These are phyloP conservation scores for Suillus subalutaceus DNA, from an alignment of 768 basidiomycete species.

Conservation along the genomic window DNA sequence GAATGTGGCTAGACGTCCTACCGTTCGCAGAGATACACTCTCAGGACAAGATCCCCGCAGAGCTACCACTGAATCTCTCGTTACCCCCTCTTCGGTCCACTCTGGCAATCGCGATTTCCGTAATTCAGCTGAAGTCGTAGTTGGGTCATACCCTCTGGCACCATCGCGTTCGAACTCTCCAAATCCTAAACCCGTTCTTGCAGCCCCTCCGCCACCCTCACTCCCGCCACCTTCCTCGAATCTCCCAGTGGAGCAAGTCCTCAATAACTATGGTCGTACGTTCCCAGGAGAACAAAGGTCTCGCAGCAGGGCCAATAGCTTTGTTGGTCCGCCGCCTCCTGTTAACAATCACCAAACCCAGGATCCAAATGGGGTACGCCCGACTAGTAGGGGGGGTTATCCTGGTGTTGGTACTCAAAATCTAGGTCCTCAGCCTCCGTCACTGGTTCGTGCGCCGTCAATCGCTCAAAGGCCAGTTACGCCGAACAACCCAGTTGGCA, in stretches of 20 bases:
- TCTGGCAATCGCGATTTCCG: slow-evolving; percentile 61
- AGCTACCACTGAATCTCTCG: slow-evolving; percentile 25
- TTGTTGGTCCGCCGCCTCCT: slow-evolving; percentile 35
- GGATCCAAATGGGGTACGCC: slow-evolving; percentile 49
- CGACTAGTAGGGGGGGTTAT: slow-evolving; percentile 67
- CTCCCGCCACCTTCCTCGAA: slow-evolving; percentile 41
- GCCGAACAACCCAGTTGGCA: slow-evolving; percentile 81
- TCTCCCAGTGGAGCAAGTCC: slow-evolving; percentile 72
- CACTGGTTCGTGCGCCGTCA: slow-evolving; percentile 21
- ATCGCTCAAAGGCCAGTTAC: slow-evolving; percentile 54
- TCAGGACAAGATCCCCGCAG: slow-evolving; percentile 28
- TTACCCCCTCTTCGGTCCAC: slow-evolving; percentile 25
- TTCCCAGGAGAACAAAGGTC: slow-evolving; percentile 84
- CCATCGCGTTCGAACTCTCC: slow-evolving; percentile 77
- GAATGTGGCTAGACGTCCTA: slow-evolving; percentile 21
- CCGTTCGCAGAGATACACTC: slow-evolving; percentile 27
- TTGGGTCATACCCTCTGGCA: slow-evolving; percentile 72
- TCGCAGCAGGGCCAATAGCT: slow-evolving; percentile 57
- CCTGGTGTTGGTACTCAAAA: slow-evolving; percentile 82
- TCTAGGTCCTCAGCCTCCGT: slow-evolving; percentile 60
- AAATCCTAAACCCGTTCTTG: slow-evolving; percentile 73
- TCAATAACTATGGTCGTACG: slow-evolving; percentile 78
- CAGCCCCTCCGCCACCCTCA: slow-evolving; percentile 57
- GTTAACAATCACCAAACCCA: slow-evolving; percentile 32
- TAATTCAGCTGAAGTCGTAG: slow-evolving; percentile 73